These are phyloP conservation scores for Brassica hybrid DNA, from an alignment of 441 rosid species.

Conservation along the genomic window DNA sequence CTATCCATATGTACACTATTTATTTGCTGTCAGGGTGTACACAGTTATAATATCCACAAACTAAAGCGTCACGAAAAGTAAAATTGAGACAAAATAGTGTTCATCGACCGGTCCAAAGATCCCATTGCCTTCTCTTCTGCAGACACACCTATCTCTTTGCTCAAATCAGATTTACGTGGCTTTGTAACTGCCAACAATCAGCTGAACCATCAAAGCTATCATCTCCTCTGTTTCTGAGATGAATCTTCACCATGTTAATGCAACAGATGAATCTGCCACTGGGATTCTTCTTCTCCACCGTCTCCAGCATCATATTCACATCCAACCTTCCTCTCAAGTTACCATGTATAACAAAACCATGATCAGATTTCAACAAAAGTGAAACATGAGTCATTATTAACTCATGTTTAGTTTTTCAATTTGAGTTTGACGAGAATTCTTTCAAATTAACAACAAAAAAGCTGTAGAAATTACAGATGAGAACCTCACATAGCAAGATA, in stretches of 20 bases:
- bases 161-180: neutral
- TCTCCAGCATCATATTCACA: too few species aligned
- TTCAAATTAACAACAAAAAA: neutral
- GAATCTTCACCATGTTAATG: neutral
- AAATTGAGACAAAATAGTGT: neutral
- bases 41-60: neutral
- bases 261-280: neutral
- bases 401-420: neutral
- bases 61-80: neutral
- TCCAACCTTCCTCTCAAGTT: too few species aligned
- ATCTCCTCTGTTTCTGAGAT: neutral
- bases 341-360: neutral
- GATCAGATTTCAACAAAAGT: neutral
- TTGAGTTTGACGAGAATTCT: neutral
- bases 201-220: slow-evolving; percentile 1
- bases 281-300: neutral
- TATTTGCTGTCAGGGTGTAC: neutral
- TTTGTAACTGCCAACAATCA: neutral
- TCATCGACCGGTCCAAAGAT: neutral
- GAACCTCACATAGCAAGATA: neutral
- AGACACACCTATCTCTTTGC: neutral
- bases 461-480: neutral
- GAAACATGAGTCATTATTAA: neutral
- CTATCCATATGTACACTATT: too few species aligned
- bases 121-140: neutral